Evolutionary conservation across 2,329 filamentous ascomycete species (phyloP).

Genomic region (Chrysosporium keratinophilum): DNA sequence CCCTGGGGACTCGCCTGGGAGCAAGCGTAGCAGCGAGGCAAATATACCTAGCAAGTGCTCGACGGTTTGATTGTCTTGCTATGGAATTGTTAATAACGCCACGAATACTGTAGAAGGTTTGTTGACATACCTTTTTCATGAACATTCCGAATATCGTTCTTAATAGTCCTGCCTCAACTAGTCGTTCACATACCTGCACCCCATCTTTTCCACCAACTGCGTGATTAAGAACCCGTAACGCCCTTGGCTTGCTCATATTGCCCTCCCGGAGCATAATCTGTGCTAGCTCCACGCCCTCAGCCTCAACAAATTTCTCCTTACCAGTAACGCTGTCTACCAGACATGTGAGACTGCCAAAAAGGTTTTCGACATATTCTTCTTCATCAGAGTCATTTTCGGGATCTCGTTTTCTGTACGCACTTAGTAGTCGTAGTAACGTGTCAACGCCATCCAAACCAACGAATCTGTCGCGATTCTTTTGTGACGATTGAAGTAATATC

Average conservation of each 20-base stretch:
- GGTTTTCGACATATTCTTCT: slow-evolving; percentile 88
- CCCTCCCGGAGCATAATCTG: slow-evolving; percentile 87
- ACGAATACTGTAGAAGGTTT: background rate
- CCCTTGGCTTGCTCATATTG: slow-evolving; percentile 67
- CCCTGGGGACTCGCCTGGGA: slow-evolving; percentile 66
- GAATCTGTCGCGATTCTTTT: slow-evolving; percentile 54
- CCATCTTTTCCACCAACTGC: slow-evolving; percentile 53
- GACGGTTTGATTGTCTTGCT: slow-evolving; percentile 53
- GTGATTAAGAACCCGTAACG: slow-evolving; percentile 76
- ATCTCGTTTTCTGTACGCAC: slow-evolving; percentile 74
- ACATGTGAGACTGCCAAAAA: slow-evolving; percentile 79
- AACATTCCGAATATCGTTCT: slow-evolving; percentile 80
- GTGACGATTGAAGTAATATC: slow-evolving; percentile 69
- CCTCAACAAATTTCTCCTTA: slow-evolving; percentile 73
- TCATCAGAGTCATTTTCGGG: slow-evolving; percentile 77
- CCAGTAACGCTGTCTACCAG: slow-evolving; percentile 64
- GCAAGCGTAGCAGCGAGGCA: slow-evolving; percentile 63
- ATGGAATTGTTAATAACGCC: slow-evolving; percentile 12
- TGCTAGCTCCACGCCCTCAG: slow-evolving; percentile 82
- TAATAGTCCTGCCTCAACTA: slow-evolving; percentile 75
- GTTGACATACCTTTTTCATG: slow-evolving; percentile 55
- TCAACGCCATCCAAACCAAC: slow-evolving; percentile 63
- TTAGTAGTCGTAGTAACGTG: slow-evolving; percentile 67
- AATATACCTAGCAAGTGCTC: slow-evolving; percentile 83
- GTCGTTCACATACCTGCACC: slow-evolving; percentile 56